A percentile compares a stretch with the other conserved stretches of the same genome.
Evolutionary conservation across 495 filamentous ascomycete species (phyloP).

Genomic region (Copromyces sp.): DNA sequence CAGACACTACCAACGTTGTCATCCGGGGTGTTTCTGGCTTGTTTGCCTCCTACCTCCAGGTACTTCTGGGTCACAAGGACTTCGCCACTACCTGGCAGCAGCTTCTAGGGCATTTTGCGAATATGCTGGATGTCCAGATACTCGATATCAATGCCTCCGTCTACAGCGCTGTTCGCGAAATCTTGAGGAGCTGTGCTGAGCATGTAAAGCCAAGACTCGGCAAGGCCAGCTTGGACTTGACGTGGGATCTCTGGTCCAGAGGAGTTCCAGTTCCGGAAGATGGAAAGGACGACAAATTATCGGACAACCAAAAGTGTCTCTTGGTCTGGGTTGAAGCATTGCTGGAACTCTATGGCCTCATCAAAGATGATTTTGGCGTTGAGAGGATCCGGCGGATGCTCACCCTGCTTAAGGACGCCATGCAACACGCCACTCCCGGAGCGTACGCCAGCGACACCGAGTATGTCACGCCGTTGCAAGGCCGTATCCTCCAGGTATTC

Average conservation of each 20-base stretch:
- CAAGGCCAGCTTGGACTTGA: conserved; percentile 46
- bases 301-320: conserved; percentile 65
- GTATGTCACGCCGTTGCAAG: conserved; percentile 68
- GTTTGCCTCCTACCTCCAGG: conserved; percentile 56
- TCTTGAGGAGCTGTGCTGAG: conserved; percentile 47
- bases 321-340: conserved; percentile 69
- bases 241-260: conserved; percentile 65
- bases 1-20: conserved; percentile 67
- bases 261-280: conserved; percentile 43
- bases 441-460: conserved; percentile 80
- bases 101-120: conserved; percentile 54
- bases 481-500: conserved; percentile 58
- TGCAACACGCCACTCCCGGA: conserved; percentile 52
- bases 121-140: conserved; percentile 46
- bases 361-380: conserved; percentile 50
- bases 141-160: conserved; percentile 63
- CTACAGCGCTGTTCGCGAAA: conserved; percentile 55
- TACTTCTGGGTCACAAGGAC: conserved; percentile 42
- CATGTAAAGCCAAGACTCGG: conserved; percentile 41
- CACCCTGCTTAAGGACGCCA: conserved; percentile 46
- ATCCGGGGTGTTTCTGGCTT: conserved; percentile 59
- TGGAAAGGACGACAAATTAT: conserved; percentile 34
- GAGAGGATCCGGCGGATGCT: conserved; percentile 53
- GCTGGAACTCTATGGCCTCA: conserved; percentile 71
- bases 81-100: conserved; percentile 60